Evolutionary conservation across 139 green algal genomes (phyloP).

Genomic region (Trebouxia sp.): DNA sequence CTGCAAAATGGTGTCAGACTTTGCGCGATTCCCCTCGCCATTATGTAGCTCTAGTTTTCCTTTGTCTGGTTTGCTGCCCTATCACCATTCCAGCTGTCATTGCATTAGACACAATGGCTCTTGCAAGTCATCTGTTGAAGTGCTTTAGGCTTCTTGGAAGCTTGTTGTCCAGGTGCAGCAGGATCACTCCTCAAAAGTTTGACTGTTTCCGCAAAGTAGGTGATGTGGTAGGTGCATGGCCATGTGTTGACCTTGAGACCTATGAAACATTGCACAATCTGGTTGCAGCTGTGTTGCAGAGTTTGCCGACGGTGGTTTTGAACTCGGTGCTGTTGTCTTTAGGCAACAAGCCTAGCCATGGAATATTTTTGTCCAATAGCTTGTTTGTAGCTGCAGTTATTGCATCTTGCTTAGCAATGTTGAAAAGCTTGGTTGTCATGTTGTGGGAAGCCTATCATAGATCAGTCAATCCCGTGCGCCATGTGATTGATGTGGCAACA

Average conservation of each 20-base stretch:
- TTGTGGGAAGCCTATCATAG: background rate
- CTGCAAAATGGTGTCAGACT: background rate
- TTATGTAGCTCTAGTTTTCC: background rate
- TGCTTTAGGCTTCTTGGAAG: background rate
- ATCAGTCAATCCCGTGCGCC: background rate
- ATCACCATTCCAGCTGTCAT: background rate
- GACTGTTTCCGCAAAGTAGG: background rate
- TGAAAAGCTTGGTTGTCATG: background rate
- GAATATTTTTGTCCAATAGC: background rate
- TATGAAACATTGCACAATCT: constrained; percentile 2
- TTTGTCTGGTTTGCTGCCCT: background rate
- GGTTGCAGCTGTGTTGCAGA: constrained; percentile 9
- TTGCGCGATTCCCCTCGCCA: too few species aligned
- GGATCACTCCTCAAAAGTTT: background rate
- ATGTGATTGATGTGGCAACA: background rate
- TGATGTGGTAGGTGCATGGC: background rate
- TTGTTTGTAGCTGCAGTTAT: background rate
- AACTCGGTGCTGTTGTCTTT: constrained; percentile 1
- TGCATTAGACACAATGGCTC: background rate
- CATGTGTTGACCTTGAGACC: background rate
- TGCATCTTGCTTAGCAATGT: background rate
- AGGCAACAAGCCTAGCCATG: constrained; percentile 6
- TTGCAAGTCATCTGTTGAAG: background rate
- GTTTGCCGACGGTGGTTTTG: background rate
- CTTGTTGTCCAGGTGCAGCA: background rate